phyloP scores from a whole-genome alignment of 1,139 yeast genomes.

The Candida gigantensis region DNA sequence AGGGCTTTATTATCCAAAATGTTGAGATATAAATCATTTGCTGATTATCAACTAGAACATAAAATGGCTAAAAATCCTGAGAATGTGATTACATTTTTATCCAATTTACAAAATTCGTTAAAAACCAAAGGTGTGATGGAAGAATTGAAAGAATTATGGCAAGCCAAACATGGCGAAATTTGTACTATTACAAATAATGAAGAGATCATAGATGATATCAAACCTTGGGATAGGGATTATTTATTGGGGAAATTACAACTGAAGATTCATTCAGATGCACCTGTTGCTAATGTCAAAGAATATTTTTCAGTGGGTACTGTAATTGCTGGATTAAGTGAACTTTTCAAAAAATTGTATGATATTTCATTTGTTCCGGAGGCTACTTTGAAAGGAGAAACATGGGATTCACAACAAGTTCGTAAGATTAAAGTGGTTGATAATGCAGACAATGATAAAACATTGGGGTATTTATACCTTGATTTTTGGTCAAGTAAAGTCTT shows the following conservation, averaged over 20 bases:
- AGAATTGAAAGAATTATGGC: slow-evolving; percentile 53
- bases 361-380: slow-evolving; percentile 70
- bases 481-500: slow-evolving; percentile 49
- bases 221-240: slow-evolving; percentile 94
- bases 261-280: slow-evolving; percentile 11
- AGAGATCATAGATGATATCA: slow-evolving; percentile 48
- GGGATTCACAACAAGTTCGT: slow-evolving; percentile 82
- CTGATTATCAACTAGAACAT: slow-evolving; percentile 81
- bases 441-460: slow-evolving; percentile 21
- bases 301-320: slow-evolving; percentile 88
- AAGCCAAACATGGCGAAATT: slow-evolving; percentile 25
- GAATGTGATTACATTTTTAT: slow-evolving; percentile 70
- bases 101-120: slow-evolving; percentile 50
- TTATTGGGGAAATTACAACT: slow-evolving; percentile 31
- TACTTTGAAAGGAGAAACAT: slow-evolving; percentile 74
- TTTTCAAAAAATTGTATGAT: slow-evolving; percentile 74
- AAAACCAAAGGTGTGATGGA: slow-evolving; percentile 55
- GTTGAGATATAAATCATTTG: slow-evolving; percentile 71
- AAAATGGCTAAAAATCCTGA: slow-evolving; percentile 88
- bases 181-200: slow-evolving; percentile 30
- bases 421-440: slow-evolving; percentile 63
- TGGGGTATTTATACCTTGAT: slow-evolving; percentile 47
- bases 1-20: slow-evolving; percentile 73
- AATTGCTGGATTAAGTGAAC: slow-evolving; percentile 74
- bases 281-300: slow-evolving; percentile 45